Percentiles rank a stretch among this genome's conserved stretches.
These are phyloP conservation scores for Cladosporium halotolerans DNA, from an alignment of 2,329 filamentous ascomycete genomes.

Conservation along the genomic window DNA sequence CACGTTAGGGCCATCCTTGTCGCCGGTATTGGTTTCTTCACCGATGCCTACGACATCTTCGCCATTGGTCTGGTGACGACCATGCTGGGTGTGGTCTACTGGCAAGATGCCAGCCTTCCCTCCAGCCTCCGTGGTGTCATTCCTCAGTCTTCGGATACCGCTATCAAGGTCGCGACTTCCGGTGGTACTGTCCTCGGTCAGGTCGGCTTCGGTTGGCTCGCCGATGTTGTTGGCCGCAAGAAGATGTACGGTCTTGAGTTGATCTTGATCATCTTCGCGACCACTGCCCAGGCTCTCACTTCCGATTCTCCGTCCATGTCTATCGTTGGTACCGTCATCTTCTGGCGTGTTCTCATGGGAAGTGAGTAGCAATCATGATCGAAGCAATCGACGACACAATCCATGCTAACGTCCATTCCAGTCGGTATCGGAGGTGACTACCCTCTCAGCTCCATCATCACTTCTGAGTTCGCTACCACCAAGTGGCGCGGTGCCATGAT, in stretches of 20 bases:
- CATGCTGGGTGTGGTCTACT: slow-evolving; percentile 77
- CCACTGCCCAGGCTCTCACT: slow-evolving; percentile 63
- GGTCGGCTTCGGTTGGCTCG: slow-evolving; percentile 70
- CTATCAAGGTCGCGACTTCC: slow-evolving; percentile 79
- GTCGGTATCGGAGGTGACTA: slow-evolving; percentile 51
- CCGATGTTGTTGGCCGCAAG: slow-evolving; percentile 72
- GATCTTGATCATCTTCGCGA: slow-evolving; percentile 74
- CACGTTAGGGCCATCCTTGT: slow-evolving; percentile 72
- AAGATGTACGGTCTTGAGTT: slow-evolving; percentile 79
- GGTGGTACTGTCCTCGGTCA: slow-evolving; percentile 80
- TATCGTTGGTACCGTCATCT: slow-evolving; percentile 61
- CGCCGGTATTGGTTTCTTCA: slow-evolving; percentile 83
- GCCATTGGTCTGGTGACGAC: slow-evolving; percentile 65
- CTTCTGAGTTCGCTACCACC: slow-evolving; percentile 79
- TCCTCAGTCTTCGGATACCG: slow-evolving; percentile 63
- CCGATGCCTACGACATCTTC: slow-evolving; percentile 75
- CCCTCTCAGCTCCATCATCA: slow-evolving; percentile 75
- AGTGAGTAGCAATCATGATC: slow-evolving; percentile 32
- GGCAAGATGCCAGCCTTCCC: slow-evolving; percentile 35
- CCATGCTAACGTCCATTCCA: background rate
- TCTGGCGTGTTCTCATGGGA: slow-evolving; percentile 77
- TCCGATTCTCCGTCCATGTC: slow-evolving; percentile 58
- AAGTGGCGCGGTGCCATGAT: slow-evolving; percentile 86
- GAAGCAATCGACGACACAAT: background rate
- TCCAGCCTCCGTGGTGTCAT: slow-evolving; percentile 10